A percentile compares a stretch with the other conserved stretches of the same genome.
These are phyloP conservation scores for Populus euphratica DNA, from an alignment of 345 rosid genomes.

Conservation along the genomic window DNA sequence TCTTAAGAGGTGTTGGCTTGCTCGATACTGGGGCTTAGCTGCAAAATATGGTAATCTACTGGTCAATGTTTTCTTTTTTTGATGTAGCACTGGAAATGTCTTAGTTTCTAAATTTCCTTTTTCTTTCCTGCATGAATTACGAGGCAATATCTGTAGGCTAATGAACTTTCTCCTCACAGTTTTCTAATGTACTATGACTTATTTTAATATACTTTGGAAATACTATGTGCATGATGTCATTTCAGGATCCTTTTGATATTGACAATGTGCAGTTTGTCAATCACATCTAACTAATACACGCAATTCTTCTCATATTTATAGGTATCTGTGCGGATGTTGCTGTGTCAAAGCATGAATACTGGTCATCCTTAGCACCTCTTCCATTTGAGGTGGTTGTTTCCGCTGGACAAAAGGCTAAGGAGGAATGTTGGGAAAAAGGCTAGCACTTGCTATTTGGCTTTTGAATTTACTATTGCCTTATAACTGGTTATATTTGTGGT, in stretches of 20 bases:
- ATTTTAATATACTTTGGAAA: not conserved
- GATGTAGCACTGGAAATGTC: not conserved
- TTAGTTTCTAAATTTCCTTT: not conserved
- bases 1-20: constrained; percentile 99
- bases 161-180: not conserved
- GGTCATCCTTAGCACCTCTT: constrained; percentile 98
- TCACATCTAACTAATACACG: constrained; percentile 12
- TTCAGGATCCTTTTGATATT: constrained; percentile 2
- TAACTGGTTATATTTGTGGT: not conserved
- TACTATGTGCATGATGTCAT: not conserved
- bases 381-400: constrained; percentile 81
- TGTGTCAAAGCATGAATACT: constrained; percentile 66
- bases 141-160: not conserved
- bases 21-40: constrained; percentile 95
- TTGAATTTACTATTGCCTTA: not conserved
- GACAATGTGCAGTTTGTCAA: not conserved
- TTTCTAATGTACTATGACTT: not conserved
- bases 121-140: constrained; percentile 4
- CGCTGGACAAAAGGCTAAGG: constrained; percentile 87
- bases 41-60: constrained; percentile 65
- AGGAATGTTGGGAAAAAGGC: constrained; percentile 73
- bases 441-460: constrained; percentile 27
- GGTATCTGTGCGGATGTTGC: constrained; percentile 94
- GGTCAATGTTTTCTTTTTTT: constrained; percentile 3
- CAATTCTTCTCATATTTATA: constrained; percentile 23